A percentile compares a stretch with the other conserved stretches of the same genome.
Conservation (phyloP, 2,329 filamentous ascomycete genomes). For the Nothomitra cinnamomea region DNA sequence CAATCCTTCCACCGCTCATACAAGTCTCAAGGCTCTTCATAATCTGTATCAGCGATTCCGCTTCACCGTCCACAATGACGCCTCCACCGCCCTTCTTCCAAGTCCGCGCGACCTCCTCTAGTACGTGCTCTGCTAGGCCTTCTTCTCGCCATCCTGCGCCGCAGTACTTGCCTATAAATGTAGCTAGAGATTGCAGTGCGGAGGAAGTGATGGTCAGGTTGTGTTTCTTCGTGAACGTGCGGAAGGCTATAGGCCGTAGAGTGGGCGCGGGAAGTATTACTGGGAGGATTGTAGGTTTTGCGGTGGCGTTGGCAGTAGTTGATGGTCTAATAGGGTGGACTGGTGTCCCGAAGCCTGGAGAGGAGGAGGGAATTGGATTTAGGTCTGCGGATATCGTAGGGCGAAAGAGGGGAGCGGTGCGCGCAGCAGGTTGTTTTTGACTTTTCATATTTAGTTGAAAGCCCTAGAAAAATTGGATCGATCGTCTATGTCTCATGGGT, state of each 20-base stretch:
- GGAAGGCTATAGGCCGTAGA: slow-evolving; percentile 76
- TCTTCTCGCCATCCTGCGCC: slow-evolving; percentile 94
- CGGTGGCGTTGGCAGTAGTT: slow-evolving; percentile 20
- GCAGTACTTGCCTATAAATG: slow-evolving; percentile 84
- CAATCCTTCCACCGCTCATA: slow-evolving; percentile 70
- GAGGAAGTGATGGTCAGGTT: slow-evolving; percentile 81
- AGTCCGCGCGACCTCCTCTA: slow-evolving; percentile 77
- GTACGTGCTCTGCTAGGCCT: slow-evolving; percentile 74
- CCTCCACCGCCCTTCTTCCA: slow-evolving; percentile 87
- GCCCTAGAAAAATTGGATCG: slow-evolving; percentile 10
- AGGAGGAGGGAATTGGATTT: slow-evolving; percentile 67
- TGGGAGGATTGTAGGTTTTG: slow-evolving; percentile 53
- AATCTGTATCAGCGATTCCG: slow-evolving; percentile 33
- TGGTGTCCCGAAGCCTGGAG: slow-evolving; percentile 78
- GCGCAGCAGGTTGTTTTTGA: slow-evolving; percentile 12
- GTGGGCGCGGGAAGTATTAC: slow-evolving; percentile 79
- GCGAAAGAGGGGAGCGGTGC: slow-evolving; percentile 16
- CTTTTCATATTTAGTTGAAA: slow-evolving; percentile 14
- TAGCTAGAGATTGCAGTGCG: slow-evolving; percentile 66
- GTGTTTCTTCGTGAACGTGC: slow-evolving; percentile 95
- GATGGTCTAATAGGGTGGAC: slow-evolving; percentile 46
- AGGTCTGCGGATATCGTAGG: slow-evolving; percentile 1
- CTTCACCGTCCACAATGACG: slow-evolving; percentile 76
- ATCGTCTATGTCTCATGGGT: slow-evolving; percentile 12
- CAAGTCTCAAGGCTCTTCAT: slow-evolving; percentile 75